Evolutionary conservation across 75 land plant species (phyloP).

Genomic region (Isoetes taiwanensis): DNA sequence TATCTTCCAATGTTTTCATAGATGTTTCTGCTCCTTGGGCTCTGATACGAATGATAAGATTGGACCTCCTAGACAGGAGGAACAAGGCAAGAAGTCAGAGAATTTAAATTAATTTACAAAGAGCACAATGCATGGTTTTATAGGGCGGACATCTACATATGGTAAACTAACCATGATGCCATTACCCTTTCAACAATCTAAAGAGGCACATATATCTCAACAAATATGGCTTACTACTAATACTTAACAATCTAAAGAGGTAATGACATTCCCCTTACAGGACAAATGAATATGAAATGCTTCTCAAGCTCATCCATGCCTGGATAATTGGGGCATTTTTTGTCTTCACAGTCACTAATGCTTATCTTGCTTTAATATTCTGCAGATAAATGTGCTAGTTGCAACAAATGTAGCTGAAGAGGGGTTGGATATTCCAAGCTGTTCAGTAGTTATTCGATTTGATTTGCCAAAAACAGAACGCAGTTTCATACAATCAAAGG

Average conservation of each 20-base stretch:
- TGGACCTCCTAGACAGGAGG: too few species aligned
- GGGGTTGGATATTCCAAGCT: conserved; percentile 94
- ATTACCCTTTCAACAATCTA: too few species aligned
- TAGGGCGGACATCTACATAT: too few species aligned
- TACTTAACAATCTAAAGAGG: background rate
- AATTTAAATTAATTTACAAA: too few species aligned
- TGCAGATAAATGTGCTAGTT: conserved; percentile 67
- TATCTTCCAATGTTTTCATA: too few species aligned
- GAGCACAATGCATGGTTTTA: too few species aligned
- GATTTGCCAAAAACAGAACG: conserved; percentile 81
- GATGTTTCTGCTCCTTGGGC: too few species aligned
- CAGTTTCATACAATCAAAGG: conserved; percentile 93
- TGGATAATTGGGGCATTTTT: background rate
- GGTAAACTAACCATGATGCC: too few species aligned
- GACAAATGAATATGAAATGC: background rate
- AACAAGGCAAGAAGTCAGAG: too few species aligned
- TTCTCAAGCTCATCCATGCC: background rate
- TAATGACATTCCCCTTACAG: background rate
- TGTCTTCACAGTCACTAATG: background rate
- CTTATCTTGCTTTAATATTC: background rate
- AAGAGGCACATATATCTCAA: too few species aligned
- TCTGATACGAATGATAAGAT: too few species aligned
- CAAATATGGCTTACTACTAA: background rate
- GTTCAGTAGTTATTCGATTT: conserved; percentile 81
- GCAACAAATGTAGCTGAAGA: conserved; percentile 99